Evolutionary conservation across 257 asterid genomes (phyloP).

Genomic region (Thymus mandschuricus): DNA sequence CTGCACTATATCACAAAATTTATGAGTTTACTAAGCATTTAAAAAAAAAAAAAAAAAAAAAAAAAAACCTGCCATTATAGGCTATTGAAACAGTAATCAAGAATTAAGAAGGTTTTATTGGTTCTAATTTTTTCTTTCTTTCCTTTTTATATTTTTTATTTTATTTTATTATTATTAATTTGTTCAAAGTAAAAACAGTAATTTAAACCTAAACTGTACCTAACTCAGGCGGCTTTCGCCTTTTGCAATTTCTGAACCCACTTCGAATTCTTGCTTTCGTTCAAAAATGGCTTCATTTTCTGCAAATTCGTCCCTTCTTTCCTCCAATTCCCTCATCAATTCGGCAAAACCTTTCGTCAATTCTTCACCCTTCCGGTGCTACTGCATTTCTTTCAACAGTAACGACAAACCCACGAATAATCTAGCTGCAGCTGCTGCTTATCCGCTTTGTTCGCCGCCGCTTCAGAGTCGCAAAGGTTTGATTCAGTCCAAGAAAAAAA

Average conservation of each 20-base stretch:
- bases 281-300: slow-evolving; percentile 26
- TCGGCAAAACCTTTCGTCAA: background rate
- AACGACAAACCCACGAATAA: slow-evolving; percentile 17
- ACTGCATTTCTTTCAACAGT: slow-evolving; percentile 8
- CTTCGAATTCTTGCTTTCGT: background rate
- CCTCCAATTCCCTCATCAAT: background rate
- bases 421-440: slow-evolving; percentile 5
- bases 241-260: slow-evolving; percentile 6
- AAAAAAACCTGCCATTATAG: too few relatives aligned
- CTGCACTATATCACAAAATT: too few relatives aligned
- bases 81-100: too few relatives aligned
- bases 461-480: slow-evolving; percentile 20
- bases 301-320: slow-evolving; percentile 23
- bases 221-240: too few relatives aligned
- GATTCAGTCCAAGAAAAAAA: background rate
- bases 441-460: slow-evolving; percentile 28
- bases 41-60: too few relatives aligned
- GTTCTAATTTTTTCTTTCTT: too few relatives aligned
- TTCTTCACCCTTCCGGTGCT: slow-evolving; percentile 20
- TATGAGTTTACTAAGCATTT: too few relatives aligned
- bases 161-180: too few relatives aligned
- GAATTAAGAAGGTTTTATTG: too few relatives aligned
- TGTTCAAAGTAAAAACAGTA: too few relatives aligned
- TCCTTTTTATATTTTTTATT: too few relatives aligned
- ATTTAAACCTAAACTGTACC: too few relatives aligned